phyloP scores from a whole-genome alignment of 441 rosid genomes.

The Corymbia citriodora region DNA sequence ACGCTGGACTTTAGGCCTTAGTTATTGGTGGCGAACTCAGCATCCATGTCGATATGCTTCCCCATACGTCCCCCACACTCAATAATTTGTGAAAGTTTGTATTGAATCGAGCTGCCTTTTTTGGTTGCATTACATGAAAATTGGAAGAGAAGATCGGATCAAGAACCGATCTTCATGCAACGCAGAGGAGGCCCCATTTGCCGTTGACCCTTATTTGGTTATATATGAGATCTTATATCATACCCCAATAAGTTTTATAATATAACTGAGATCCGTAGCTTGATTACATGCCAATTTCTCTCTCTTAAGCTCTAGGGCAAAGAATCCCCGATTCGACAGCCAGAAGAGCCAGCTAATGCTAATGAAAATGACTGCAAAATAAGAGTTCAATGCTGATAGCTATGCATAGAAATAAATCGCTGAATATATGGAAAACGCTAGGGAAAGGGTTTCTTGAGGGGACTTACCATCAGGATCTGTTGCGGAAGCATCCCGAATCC shows the following conservation, averaged over 20 bases:
- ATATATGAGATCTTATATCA: neutral
- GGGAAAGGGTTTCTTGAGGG: neutral
- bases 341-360: neutral
- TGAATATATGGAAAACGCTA: neutral
- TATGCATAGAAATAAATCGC: neutral
- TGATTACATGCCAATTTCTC: neutral
- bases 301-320: neutral
- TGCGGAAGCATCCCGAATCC: slow-evolving; percentile 13
- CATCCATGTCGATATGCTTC: neutral
- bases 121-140: neutral
- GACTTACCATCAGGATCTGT: slow-evolving; percentile 83
- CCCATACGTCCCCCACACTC: neutral
- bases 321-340: neutral
- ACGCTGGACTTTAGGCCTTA: neutral
- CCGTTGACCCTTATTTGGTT: neutral
- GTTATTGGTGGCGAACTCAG: neutral
- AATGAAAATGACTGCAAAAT: neutral
- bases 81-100: neutral
- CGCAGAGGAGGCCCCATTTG: neutral
- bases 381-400: neutral
- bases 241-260: neutral
- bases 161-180: neutral
- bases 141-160: neutral
- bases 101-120: neutral
- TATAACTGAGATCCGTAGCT: neutral